Percentiles rank a stretch among this genome's conserved stretches.
Conservation (phyloP, 306 rosid species). For the Vigna hirtella region DNA sequence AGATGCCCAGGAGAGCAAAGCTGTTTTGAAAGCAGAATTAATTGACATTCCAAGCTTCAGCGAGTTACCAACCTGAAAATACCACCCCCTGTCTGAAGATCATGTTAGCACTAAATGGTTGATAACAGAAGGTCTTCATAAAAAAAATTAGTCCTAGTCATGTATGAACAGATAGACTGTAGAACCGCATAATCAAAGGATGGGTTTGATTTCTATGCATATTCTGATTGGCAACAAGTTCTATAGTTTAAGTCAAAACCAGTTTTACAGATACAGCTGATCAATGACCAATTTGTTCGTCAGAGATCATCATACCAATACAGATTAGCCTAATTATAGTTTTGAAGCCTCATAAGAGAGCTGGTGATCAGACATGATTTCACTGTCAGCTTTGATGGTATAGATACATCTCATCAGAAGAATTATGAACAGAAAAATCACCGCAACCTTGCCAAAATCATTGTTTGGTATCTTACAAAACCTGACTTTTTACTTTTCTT, state of each 20-base stretch:
- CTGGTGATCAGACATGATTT: background rate
- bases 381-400: slow-evolving; percentile 1
- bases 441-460: background rate
- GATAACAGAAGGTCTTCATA: slow-evolving; percentile 17
- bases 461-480: background rate
- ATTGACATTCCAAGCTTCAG: slow-evolving; percentile 91
- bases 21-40: slow-evolving; percentile 69
- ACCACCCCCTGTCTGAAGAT: slow-evolving; percentile 85
- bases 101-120: slow-evolving; percentile 49
- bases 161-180: background rate
- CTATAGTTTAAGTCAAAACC: background rate
- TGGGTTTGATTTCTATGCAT: background rate
- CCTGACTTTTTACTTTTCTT: background rate
- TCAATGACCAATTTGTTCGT: background rate
- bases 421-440: background rate
- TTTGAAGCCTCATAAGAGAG: background rate
- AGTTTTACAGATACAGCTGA: background rate
- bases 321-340: slow-evolving; percentile 14
- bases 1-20: slow-evolving; percentile 85
- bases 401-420: background rate
- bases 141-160: background rate
- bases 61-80: slow-evolving; percentile 85
- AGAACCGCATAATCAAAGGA: background rate
- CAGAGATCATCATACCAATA: background rate
- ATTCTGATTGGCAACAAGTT: background rate